phyloP scores from a whole-genome alignment of 495 filamentous ascomycete genomes.

The Hyaloscypha hepaticicola region DNA sequence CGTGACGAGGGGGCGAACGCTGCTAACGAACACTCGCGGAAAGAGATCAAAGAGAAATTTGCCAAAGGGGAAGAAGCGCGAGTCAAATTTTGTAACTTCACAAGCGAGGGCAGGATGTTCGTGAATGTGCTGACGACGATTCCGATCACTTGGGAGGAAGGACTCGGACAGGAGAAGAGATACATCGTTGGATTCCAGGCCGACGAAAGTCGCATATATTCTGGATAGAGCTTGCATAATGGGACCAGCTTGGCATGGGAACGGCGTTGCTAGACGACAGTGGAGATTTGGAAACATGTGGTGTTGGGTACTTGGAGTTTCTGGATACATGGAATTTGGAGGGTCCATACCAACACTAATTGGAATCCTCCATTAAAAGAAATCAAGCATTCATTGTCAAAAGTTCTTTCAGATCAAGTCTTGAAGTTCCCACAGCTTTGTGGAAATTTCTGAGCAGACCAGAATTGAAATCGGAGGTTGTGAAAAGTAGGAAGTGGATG shows the following conservation, averaged over 20 bases:
- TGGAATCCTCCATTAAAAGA: background rate
- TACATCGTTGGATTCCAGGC: constrained; percentile 47
- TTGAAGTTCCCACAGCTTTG: background rate
- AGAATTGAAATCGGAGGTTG: too few relatives aligned
- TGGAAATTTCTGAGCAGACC: too few relatives aligned
- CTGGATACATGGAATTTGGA: background rate
- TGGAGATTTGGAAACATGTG: background rate
- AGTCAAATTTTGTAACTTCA: constrained; percentile 49
- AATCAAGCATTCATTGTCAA: background rate
- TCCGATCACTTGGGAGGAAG: constrained; percentile 40
- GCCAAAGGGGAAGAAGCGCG: constrained; percentile 40
- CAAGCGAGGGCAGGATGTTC: constrained; percentile 46
- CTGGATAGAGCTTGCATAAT: background rate
- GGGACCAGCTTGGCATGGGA: background rate
- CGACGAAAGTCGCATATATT: constrained; percentile 7
- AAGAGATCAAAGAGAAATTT: constrained; percentile 42
- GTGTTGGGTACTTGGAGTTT: background rate
- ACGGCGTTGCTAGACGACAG: background rate
- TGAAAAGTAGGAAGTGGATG: too few relatives aligned
- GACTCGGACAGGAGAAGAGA: constrained; percentile 12
- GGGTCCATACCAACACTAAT: background rate
- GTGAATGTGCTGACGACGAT: constrained; percentile 48
- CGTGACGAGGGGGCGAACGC: constrained; percentile 27
- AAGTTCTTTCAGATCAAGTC: too few relatives aligned
- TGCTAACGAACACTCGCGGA: constrained; percentile 38